Evolutionary conservation across 257 asterid genomes (phyloP), one percentile per base, ranked within the genome.

Genomic region (Gentiana dahurica): DNA sequence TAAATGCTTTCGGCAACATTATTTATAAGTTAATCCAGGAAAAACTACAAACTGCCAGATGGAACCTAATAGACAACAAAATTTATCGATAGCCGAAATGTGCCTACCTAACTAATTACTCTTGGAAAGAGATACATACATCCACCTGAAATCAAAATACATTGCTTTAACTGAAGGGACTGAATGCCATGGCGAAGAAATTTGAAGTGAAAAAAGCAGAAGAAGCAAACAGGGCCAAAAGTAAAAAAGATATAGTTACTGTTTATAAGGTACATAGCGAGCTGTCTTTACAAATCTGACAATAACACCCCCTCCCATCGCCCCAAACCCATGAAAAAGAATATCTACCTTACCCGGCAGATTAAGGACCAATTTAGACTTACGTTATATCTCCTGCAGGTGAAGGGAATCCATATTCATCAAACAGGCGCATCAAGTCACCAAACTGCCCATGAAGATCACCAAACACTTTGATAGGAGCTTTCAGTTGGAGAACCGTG

Each of bases 401-500:
- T 54, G 97, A 92, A 71, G 99, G 99, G 82, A 85, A 92, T 39
- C 99, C 99, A 78, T 92, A 92, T 84, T 92, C 99, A 71, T 92
- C 99, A 72, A 92, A 92, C 36, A 92, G 91, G 49, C 99, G 79
- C 97, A 92, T 88, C 63, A 92, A 66, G 75, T 92, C 99, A 71
- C 97, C 97, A 71, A 92, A 92, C 79, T 92, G 99, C 57, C 99
- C 99, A 62, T 92, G 99, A 59, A 92, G 97, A 83, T 92, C 99
- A 61, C 99, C 99, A 49, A 92, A 92, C 54, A 92, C 93, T 80
- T 92, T 92, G 55, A 92, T 72, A 38, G 99, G 99, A 71, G 99
- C 97, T 79, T 86, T 92, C 71, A 92, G 65, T 73, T 92, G 99
- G 71, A 92, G 99, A 73, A 92, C 99, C 4, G 99, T 88, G 24